Percentiles rank a stretch among this genome's conserved stretches.
Evolutionary conservation across 495 filamentous ascomycete species (phyloP).

Genomic region (Hypoxylon crocopeplum): DNA sequence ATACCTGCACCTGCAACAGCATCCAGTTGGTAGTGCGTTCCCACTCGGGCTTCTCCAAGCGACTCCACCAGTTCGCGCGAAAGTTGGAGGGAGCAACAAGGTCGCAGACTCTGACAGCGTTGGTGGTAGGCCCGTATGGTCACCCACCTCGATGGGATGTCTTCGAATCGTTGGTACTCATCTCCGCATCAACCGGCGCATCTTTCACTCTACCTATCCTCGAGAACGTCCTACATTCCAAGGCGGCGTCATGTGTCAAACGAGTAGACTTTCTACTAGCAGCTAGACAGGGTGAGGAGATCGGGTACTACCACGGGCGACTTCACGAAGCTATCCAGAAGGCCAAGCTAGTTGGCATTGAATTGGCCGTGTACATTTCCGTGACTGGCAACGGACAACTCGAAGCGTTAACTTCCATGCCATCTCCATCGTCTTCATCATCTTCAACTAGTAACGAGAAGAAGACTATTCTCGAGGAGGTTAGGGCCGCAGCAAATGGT

Average conservation of each 20-base stretch:
- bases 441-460: conserved; percentile 37
- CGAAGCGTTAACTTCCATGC: conserved; percentile 3
- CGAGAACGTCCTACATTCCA: conserved; percentile 57
- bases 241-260: conserved; percentile 61
- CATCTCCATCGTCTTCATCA: conserved; percentile 10
- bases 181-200: conserved; percentile 64
- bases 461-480: conserved; percentile 29
- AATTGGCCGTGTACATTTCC: conserved; percentile 54
- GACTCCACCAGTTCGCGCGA: conserved; percentile 68
- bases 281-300: conserved; percentile 70
- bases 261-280: conserved; percentile 76
- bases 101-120: conserved; percentile 49
- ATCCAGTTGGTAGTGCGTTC: conserved; percentile 77
- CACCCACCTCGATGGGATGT: conserved; percentile 60
- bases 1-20: conserved; percentile 60
- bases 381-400: conserved; percentile 59
- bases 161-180: conserved; percentile 65
- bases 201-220: conserved; percentile 64
- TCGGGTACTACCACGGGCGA: conserved; percentile 71
- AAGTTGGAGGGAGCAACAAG: conserved; percentile 48
- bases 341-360: conserved; percentile 55
- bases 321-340: conserved; percentile 64
- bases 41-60: conserved; percentile 72
- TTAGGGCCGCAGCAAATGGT: conserved; percentile 22
- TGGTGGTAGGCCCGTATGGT: conserved; percentile 66